Evolutionary conservation across 2,329 filamentous ascomycete species (phyloP).

Genomic region (Dryadomyces quercus-mongolicae): DNA sequence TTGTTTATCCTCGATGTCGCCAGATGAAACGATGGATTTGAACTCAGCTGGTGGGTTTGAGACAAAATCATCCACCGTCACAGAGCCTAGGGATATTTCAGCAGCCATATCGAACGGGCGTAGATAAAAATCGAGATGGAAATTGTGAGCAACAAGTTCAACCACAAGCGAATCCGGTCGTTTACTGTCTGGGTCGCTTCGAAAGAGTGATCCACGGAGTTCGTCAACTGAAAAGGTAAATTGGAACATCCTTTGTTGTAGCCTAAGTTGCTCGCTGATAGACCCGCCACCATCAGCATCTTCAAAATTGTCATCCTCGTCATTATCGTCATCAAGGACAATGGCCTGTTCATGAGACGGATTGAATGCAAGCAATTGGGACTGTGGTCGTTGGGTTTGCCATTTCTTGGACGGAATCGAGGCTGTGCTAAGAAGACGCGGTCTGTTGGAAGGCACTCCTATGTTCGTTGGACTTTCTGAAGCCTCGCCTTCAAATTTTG

Average conservation of each 20-base stretch:
- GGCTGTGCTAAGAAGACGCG: conserved; percentile 31
- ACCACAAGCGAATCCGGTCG: conserved; percentile 74
- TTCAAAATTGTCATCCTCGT: conserved; percentile 53
- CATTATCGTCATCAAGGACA: conserved; percentile 42
- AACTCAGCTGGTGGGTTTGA: conserved; percentile 82
- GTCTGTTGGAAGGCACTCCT: conserved; percentile 17
- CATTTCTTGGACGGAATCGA: conserved; percentile 32
- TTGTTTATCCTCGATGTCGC: conserved; percentile 56
- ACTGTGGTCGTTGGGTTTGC: conserved; percentile 47
- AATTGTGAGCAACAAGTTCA: conserved; percentile 81
- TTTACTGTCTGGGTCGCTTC: conserved; percentile 66
- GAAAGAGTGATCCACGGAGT: conserved; percentile 83
- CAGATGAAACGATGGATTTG: conserved; percentile 92
- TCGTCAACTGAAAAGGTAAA: conserved; percentile 95
- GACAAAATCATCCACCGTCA: conserved; percentile 90
- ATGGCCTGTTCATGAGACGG: conserved; percentile 55
- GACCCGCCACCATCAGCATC: conserved; percentile 47
- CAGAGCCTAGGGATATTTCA: conserved; percentile 73
- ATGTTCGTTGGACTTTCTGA: not conserved
- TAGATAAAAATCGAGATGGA: conserved; percentile 78
- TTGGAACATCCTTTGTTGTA: conserved; percentile 87
- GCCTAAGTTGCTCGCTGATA: conserved; percentile 46
- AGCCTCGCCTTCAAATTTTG: conserved; percentile 53
- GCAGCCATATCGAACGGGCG: conserved; percentile 87
- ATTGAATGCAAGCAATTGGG: conserved; percentile 56